phyloP scores from a whole-genome alignment of 495 filamentous ascomycete species.

The Penicillium herquei region DNA sequence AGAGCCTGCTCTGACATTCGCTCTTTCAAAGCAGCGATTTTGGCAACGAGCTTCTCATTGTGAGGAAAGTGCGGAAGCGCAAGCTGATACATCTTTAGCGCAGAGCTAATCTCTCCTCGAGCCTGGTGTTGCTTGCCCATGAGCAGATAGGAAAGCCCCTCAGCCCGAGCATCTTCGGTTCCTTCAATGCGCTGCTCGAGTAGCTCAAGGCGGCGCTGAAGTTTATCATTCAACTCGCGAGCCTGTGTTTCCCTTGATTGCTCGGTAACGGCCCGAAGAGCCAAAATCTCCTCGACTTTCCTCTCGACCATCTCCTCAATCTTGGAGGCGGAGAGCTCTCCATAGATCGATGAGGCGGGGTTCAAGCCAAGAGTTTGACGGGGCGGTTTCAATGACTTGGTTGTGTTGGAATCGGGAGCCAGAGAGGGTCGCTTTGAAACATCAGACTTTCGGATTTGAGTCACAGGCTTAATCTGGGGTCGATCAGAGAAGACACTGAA shows the following conservation, averaged over 20 bases:
- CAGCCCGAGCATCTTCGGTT: constrained; percentile 68
- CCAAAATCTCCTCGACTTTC: constrained; percentile 86
- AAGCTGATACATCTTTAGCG: constrained; percentile 81
- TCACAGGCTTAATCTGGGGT: constrained; percentile 42
- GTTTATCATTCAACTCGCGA: constrained; percentile 65
- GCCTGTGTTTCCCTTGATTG: constrained; percentile 49
- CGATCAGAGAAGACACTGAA: constrained; percentile 83
- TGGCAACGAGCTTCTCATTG: constrained; percentile 74
- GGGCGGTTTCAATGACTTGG: constrained; percentile 29
- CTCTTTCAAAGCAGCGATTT: constrained; percentile 69
- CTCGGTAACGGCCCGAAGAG: constrained; percentile 58
- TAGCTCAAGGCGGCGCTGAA: constrained; percentile 76
- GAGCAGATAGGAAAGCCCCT: constrained; percentile 79
- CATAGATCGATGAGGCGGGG: constrained; percentile 26
- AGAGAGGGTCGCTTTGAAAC: constrained; percentile 38
- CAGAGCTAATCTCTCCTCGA: constrained; percentile 72
- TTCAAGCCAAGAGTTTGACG: constrained; percentile 29
- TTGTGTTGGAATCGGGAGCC: constrained; percentile 28
- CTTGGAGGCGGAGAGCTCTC: constrained; percentile 65
- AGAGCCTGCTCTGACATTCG: constrained; percentile 47
- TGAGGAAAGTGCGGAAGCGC: constrained; percentile 83
- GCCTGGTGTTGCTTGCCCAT: constrained; percentile 91
- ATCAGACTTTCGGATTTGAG: constrained; percentile 42
- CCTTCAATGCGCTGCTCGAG: constrained; percentile 82
- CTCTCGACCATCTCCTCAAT: constrained; percentile 90